A percentile compares a stretch with the other conserved stretches of the same genome.
These are phyloP conservation scores for Elaeis guineensis DNA, from an alignment of 176 grass and related monocot species.

Conservation along the genomic window DNA sequence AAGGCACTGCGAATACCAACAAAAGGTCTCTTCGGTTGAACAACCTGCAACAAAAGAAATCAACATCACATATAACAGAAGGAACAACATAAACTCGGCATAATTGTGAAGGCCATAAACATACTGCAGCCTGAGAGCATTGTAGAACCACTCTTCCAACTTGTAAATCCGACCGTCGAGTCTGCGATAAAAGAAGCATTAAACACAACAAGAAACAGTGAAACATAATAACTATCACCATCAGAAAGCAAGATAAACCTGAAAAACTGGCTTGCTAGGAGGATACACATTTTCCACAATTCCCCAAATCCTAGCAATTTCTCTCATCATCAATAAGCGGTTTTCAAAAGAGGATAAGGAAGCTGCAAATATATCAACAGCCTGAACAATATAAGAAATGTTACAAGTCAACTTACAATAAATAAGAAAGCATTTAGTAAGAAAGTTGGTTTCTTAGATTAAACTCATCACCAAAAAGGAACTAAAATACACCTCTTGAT, in stretches of 20 bases:
- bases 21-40: conserved; percentile 60
- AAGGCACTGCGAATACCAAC: conserved; percentile 57
- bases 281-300: conserved; percentile 30
- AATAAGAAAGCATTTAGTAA: too few species aligned
- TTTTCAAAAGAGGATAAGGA: conserved; percentile 52
- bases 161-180: conserved; percentile 38
- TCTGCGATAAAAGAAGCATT: conserved; percentile 28
- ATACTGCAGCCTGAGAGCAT: conserved; percentile 40
- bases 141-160: conserved; percentile 73
- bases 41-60: conserved; percentile 30
- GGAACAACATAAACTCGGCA: neutral
- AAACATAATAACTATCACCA: too few species aligned
- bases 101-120: conserved; percentile 1
- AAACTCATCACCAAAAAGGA: conserved; percentile 2
- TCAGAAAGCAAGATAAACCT: conserved; percentile 35
- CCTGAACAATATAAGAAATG: conserved; percentile 34
- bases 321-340: conserved; percentile 46
- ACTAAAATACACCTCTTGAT: conserved; percentile 50
- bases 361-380: conserved; percentile 72
- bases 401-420: neutral
- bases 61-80: conserved; percentile 2
- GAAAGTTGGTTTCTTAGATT: too few species aligned
- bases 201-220: neutral
- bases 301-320: conserved; percentile 52
- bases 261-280: conserved; percentile 54